Evolutionary conservation across 768 basidiomycete species (phyloP), one percentile per base, ranked within the genome.

Genomic region (Crepidotus variabilis): DNA sequence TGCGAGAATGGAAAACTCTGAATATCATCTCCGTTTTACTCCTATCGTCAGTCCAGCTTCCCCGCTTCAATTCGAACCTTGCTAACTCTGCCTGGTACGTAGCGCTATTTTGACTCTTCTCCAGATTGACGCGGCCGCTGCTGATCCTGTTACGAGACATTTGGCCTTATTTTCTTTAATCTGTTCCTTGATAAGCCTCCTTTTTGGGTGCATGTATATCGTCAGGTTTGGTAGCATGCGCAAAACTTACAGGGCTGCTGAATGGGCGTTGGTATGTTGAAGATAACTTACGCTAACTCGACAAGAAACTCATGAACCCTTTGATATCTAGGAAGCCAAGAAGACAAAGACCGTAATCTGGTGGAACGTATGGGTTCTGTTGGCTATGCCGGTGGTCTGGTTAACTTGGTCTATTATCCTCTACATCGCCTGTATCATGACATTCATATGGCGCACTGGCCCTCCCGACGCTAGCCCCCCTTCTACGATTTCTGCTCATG

Each of bases 311-410:
- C 14, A 50, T 34, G 10, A 54, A n/a, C n/a, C 20, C 24, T 46
- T 7, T 34, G 2, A 20, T 43, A 23, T 24, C 9, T 51, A 86
- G 82, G 86, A 87, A 62, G 80, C 84, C 1, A 76, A 79, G 50
- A 69, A 67, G 45, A 59, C 61, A 1, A 61, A 57, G 11, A 62
- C 67, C 0, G 48, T 50, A 0, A 68, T 72, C 24, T 71, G 63
- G 57, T 76, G 87, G 86, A 88, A 88, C 57, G 82, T 87, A 16
- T 87, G 86, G 85, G 79, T 87, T 1, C 58, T 88, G 18, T 73
- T 88, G 24, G 81, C 85, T 0, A 78, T 85, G 73, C 86, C 86
- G 0, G 81, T 78, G 0, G 63, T 84, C 13, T 88, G 84, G 83
- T 76, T 87, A 33, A 75, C 82, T 6, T 88, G 85, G 85, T 83